Evolutionary conservation across 1,284 basidiomycete genomes (phyloP), one percentile per base, ranked within the genome.

Genomic region (Vanrija sp.): DNA sequence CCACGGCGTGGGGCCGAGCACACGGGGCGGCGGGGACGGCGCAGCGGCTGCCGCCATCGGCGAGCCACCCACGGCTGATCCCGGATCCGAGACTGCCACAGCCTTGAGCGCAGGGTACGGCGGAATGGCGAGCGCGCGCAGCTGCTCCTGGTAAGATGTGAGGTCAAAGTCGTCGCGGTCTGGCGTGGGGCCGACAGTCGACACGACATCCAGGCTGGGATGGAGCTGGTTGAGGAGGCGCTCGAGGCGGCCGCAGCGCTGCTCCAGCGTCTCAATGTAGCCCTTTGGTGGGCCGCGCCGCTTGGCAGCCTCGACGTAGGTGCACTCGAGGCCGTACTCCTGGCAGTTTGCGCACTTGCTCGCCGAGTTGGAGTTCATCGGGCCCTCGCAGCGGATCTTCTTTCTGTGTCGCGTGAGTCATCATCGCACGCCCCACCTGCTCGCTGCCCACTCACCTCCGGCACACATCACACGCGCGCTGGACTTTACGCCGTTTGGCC

Each of bases 231-330:
- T 34, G 14, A 87, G 73, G 10, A 89, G 78, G n/a, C 78, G 81
- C 67, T 91, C 87, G 77, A 90, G 81, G 61, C 85, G 84, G 55
- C 84, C 83, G 15, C 89, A 76, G 9, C 88, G 80, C 58, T 80
- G 84, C 70, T 91, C 88, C 8, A 91, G 75, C 25, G 79, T 82
- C 61, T 90, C 87, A 19, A 89, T 82, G 68, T 68, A 91, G 83
- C 88, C 89, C 78, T 91, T 89, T 1, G 89, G 87, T 26, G 89
- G 87, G 3, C 89, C 88, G 39, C 89, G 84, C 79, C 89, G 87
- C 83, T 90, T 87, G 1, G 88, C 90, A 28, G 81, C 80, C 62
- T 79, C 67, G 49, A 88, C 78, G 69, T 89, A 91, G 0, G 86
- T 88, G 75, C 89, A 91, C 2, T 87, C 85, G 21, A 84, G 80